Evolutionary conservation across 495 filamentous ascomycete genomes (phyloP), one percentile per base, ranked within the genome.

Genomic region (Penicillium nucicola): DNA sequence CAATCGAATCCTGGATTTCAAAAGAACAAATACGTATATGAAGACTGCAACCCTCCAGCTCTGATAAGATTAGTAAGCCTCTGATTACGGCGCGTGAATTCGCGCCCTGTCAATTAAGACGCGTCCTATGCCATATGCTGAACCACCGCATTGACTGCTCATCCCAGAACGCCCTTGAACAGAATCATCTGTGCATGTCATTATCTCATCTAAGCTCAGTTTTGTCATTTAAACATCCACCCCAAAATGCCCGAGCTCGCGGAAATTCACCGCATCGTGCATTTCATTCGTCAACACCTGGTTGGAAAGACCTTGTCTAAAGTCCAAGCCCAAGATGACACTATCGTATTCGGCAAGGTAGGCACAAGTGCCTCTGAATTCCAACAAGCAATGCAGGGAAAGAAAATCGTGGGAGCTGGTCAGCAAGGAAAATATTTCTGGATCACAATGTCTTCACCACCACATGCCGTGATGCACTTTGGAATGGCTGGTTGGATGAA

Each of bases 361-460:
- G 90, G 90, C 20, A 93, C 88, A 1, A 87, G 78, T 23, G 87
- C 83, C 0, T 61, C 78, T 0, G 84, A 84, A 32, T 88, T 98
- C 59, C 74, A 86, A 45, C 76, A 79, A 32, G 84, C 85, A 3
- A 70, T 97, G 63, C 78, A 77, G 8, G 90, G 89, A 3, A 92
- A 89, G 67, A 90, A 83, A 53, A 74, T 96, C 4, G 55, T 84
- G 7, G 83, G 82, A 48, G 86, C 88, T 3, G 84, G 84, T 0
- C 88, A 86, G 50, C 92, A 96, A 65, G 92, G 92, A 15, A 98
- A 97, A 79, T 97, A 97, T 61, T 96, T 97, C 65, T 98, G 93
- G 87, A 77, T 87, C 32, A 70, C 77, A 37, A 86, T 88, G 80
- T 76, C 78, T 19, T 81, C 79, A 6, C 79, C 90, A 17, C 93